phyloP scores from a whole-genome alignment of 2,329 filamentous ascomycete species.

The Ophiosphaerella herpotricha region DNA sequence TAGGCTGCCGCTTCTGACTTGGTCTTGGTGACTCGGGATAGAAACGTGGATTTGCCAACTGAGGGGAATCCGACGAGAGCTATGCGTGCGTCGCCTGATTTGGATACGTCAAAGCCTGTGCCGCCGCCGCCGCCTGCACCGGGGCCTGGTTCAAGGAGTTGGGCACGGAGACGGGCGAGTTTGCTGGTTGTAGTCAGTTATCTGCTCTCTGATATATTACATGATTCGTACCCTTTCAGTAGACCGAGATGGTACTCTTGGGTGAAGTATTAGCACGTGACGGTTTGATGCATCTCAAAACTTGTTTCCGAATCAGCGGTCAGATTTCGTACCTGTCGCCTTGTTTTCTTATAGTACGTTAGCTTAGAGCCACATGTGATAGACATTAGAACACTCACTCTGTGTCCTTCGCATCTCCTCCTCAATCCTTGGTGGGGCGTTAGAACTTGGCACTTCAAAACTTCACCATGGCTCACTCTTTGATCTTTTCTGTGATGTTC shows the following conservation, averaged over 20 bases:
- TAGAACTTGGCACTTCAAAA: constrained; percentile 34
- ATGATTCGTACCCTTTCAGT: constrained; percentile 76
- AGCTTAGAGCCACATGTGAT: constrained; percentile 29
- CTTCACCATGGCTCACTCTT: constrained; percentile 71
- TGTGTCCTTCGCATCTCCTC: constrained; percentile 99
- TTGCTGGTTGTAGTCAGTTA: constrained; percentile 66
- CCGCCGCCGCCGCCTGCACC: constrained; percentile 79
- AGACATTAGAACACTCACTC: constrained; percentile 62
- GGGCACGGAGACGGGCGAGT: constrained; percentile 89
- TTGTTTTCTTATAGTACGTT: constrained; percentile 82
- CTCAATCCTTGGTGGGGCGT: constrained; percentile 75
- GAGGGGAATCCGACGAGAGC: constrained; percentile 98
- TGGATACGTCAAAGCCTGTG: constrained; percentile 85
- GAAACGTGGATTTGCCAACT: constrained; percentile 96
- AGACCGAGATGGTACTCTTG: constrained; percentile 97
- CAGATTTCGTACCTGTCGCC: constrained; percentile 77
- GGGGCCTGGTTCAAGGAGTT: constrained; percentile 86
- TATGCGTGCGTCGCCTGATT: constrained; percentile 94
- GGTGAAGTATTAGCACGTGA: constrained; percentile 45
- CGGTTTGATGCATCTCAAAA: neutral
- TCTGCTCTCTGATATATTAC: neutral
- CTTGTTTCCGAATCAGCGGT: neutral
- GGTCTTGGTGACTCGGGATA: constrained; percentile 99
- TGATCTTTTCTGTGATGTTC: constrained; percentile 99
- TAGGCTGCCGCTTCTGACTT: constrained; percentile 95